Percentiles rank a stretch among this genome's conserved stretches.
phyloP scores from a whole-genome alignment of 2,329 filamentous ascomycete species.

The Xylariaceae sp. region DNA sequence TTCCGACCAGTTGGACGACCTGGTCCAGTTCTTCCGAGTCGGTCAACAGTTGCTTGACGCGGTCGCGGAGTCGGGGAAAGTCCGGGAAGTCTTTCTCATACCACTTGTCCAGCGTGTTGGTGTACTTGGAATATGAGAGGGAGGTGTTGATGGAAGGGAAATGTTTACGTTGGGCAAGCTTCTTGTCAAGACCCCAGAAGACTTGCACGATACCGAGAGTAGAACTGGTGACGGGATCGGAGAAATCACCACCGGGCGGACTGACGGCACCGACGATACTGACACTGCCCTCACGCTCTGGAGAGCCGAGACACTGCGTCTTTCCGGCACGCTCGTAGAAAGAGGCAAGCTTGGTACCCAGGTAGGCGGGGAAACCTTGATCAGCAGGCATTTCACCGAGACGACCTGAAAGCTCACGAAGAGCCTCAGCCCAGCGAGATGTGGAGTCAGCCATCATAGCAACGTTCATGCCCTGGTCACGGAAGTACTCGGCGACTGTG shows the following conservation, averaged over 20 bases:
- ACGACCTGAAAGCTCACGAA: slow-evolving; percentile 98
- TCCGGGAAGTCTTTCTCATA: slow-evolving; percentile 93
- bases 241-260: slow-evolving; percentile 97
- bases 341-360: slow-evolving; percentile 92
- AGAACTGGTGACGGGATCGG: slow-evolving; percentile 89
- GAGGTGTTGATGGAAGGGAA: slow-evolving; percentile 98
- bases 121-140: slow-evolving; percentile 96
- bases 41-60: slow-evolving; percentile 88
- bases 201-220: slow-evolving; percentile 98
- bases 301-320: slow-evolving; percentile 79
- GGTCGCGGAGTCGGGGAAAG: slow-evolving; percentile 87
- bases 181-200: slow-evolving; percentile 99
- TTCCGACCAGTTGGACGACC: slow-evolving; percentile 96
- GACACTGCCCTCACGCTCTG: slow-evolving; percentile 84
- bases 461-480: slow-evolving; percentile 93
- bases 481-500: slow-evolving; percentile 92
- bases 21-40: slow-evolving; percentile 97
- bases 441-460: slow-evolving; percentile 99
- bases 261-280: slow-evolving; percentile 97
- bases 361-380: slow-evolving; percentile 97
- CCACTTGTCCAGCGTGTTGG: slow-evolving; percentile 78
- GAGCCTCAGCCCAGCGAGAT: slow-evolving; percentile 95
- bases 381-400: slow-evolving; percentile 99
- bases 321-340: slow-evolving; percentile 99
- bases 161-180: slow-evolving; percentile 97